A percentile compares a stretch with the other conserved stretches of the same genome.
Conservation (phyloP, 306 rosid genomes). For the Albizia julibrissin region DNA sequence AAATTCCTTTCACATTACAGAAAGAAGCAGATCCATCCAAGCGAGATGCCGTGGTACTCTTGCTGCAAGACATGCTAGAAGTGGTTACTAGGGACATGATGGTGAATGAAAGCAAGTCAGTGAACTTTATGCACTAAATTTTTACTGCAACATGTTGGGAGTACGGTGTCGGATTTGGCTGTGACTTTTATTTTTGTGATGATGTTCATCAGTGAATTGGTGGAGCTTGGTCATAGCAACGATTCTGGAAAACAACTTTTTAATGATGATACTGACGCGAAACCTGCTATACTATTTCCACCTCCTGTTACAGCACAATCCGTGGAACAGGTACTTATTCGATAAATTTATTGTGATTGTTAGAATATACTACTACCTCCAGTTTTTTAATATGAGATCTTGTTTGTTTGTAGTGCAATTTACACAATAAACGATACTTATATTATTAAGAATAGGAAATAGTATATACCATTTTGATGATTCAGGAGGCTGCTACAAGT, state of each 20-base stretch:
- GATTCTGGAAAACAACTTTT: conserved; percentile 84
- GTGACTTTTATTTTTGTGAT: conserved; percentile 24
- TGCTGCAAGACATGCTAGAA: conserved; percentile 95
- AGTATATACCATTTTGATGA: conserved; percentile 5
- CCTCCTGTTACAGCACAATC: conserved; percentile 85
- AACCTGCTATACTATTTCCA: conserved; percentile 77
- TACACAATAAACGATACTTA: too few species aligned
- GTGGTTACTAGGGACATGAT: conserved; percentile 90
- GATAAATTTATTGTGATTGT: background rate
- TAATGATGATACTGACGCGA: conserved; percentile 71
- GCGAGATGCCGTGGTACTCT: conserved; percentile 64
- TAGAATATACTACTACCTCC: background rate
- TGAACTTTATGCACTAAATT: conserved; percentile 32
- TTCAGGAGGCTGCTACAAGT: conserved; percentile 13
- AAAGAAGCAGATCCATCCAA: conserved; percentile 67
- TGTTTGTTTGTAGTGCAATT: too few species aligned
- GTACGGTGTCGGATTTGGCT: background rate
- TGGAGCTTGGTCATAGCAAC: conserved; percentile 80
- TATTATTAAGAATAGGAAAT: too few species aligned
- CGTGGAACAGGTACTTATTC: conserved; percentile 79
- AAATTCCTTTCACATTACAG: conserved; percentile 52
- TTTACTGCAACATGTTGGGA: conserved; percentile 12
- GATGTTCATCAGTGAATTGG: conserved; percentile 66
- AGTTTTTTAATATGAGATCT: too few species aligned
- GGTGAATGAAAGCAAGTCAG: conserved; percentile 86